Conservation (phyloP, 2,329 filamentous ascomycete species). For the Cadophora sp. region DNA sequence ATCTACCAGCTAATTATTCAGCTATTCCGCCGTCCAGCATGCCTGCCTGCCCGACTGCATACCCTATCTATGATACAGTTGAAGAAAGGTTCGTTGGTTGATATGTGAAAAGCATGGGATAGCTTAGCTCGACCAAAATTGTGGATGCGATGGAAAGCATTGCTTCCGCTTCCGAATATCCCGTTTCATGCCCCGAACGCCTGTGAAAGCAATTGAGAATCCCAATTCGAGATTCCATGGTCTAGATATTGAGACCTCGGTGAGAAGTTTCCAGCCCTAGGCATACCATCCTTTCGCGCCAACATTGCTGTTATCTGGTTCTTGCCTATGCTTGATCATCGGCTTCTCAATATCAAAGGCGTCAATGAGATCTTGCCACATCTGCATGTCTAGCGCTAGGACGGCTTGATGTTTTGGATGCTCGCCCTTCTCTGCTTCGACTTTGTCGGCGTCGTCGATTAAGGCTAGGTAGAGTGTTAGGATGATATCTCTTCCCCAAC, state of each 20-base stretch:
- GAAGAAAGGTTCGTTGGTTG: neutral
- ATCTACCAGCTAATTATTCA: neutral
- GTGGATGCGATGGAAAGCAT: too few relatives aligned
- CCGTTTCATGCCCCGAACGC: slow-evolving; percentile 3
- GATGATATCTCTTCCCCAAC: slow-evolving; percentile 37
- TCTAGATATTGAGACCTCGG: neutral
- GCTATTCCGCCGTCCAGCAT: neutral
- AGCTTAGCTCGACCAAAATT: too few relatives aligned
- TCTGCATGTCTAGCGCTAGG: slow-evolving; percentile 83
- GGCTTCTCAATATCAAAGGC: slow-evolving; percentile 78
- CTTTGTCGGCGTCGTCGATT: slow-evolving; percentile 24
- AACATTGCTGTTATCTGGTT: slow-evolving; percentile 46
- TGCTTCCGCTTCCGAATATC: neutral
- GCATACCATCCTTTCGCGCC: slow-evolving; percentile 43
- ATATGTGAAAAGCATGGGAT: neutral
- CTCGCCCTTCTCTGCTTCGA: slow-evolving; percentile 47
- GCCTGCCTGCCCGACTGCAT: neutral
- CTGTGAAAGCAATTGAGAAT: neutral
- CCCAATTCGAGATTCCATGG: neutral
- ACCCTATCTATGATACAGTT: neutral
- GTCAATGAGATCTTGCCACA: slow-evolving; percentile 79
- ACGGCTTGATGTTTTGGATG: slow-evolving; percentile 83
- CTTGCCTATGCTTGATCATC: slow-evolving; percentile 83
- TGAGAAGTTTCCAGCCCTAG: slow-evolving; percentile 22
- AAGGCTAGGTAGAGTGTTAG: slow-evolving; percentile 21